Conservation (phyloP, 2,329 filamentous ascomycete species). For the Fusarium buharicum region DNA sequence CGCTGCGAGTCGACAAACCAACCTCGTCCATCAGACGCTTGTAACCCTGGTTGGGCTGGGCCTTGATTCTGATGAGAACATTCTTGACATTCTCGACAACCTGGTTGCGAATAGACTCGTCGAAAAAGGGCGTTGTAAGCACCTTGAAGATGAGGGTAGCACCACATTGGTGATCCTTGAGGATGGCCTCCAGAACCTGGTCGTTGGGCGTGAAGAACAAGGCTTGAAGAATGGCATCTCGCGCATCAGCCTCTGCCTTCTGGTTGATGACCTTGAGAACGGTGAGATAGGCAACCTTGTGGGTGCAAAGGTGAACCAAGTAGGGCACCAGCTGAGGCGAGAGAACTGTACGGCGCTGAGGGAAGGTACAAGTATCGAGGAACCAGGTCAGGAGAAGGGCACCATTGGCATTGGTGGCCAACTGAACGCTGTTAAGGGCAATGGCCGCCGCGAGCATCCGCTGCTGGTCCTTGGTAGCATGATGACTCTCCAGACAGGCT, state of each 20-base stretch:
- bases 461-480: conserved; percentile 94
- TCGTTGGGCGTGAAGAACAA: conserved; percentile 93
- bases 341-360: conserved; percentile 87
- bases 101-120: conserved; percentile 86
- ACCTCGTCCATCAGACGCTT: conserved; percentile 99
- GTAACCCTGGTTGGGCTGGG: conserved; percentile 93
- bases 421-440: conserved; percentile 94
- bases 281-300: conserved; percentile 97
- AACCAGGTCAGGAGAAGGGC: conserved; percentile 96
- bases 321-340: conserved; percentile 93
- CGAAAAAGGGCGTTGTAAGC: conserved; percentile 95
- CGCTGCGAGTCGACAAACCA: conserved; percentile 77
- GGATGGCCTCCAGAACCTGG: conserved; percentile 86
- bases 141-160: conserved; percentile 99
- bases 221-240: conserved; percentile 88
- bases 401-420: conserved; percentile 96
- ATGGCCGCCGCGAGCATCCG: conserved; percentile 93
- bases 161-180: conserved; percentile 90
- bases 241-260: conserved; percentile 90
- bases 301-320: conserved; percentile 93
- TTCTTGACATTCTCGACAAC: conserved; percentile 93
- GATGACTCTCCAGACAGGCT: conserved; percentile 95
- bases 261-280: conserved; percentile 99
- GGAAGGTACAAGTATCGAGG: conserved; percentile 96
- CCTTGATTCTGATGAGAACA: conserved; percentile 89